phyloP scores from a whole-genome alignment of 768 basidiomycete genomes.

The Amanita fuliginea region DNA sequence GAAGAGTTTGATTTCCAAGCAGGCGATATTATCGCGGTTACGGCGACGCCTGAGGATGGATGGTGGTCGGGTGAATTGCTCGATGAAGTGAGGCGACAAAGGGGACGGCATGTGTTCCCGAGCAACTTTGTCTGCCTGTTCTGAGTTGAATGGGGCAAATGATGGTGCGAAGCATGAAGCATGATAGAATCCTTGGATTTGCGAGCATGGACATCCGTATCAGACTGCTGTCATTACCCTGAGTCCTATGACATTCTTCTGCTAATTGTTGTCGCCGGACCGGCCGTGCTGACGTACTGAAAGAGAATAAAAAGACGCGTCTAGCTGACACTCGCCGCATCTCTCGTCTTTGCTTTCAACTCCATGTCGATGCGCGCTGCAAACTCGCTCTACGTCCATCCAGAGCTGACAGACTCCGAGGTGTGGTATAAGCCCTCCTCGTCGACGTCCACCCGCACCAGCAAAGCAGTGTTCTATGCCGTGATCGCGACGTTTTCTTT shows the following conservation, averaged over 20 bases:
- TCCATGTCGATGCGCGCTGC: slow-evolving; percentile 25
- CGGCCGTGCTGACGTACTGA: neutral
- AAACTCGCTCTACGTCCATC: slow-evolving; percentile 25
- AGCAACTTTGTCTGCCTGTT: slow-evolving; percentile 84
- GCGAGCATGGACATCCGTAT: neutral
- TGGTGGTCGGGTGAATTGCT: slow-evolving; percentile 94
- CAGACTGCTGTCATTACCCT: neutral
- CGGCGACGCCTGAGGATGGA: slow-evolving; percentile 87
- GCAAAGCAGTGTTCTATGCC: slow-evolving; percentile 14
- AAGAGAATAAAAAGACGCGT: neutral
- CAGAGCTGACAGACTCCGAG: slow-evolving; percentile 26
- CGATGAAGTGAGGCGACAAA: slow-evolving; percentile 62
- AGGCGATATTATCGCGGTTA: slow-evolving; percentile 94
- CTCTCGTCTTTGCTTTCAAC: neutral
- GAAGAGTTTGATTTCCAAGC: slow-evolving; percentile 96
- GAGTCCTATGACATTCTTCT: neutral
- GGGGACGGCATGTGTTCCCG: slow-evolving; percentile 72
- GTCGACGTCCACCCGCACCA: neutral
- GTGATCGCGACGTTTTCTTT: slow-evolving; percentile 22
- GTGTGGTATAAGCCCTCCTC: slow-evolving; percentile 20
- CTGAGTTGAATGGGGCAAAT: slow-evolving; percentile 17
- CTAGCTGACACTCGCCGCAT: neutral
- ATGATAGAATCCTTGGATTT: neutral
- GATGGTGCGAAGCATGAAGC: neutral
- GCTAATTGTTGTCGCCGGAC: neutral